Evolutionary conservation across 441 rosid genomes (phyloP).

Genomic region (Euphorbia schlechtendalii): DNA sequence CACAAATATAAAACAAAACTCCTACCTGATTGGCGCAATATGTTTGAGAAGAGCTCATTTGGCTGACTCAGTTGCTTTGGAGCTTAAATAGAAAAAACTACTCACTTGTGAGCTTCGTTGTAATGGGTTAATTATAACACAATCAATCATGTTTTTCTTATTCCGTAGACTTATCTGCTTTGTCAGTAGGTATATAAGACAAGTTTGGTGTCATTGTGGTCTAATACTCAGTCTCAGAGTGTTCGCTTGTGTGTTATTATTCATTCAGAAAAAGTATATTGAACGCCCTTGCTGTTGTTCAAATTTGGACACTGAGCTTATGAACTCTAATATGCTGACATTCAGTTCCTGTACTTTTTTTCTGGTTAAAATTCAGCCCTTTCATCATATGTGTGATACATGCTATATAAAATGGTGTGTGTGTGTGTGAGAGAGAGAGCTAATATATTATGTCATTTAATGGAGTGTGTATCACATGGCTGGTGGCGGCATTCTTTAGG

Average conservation of each 20-base stretch:
- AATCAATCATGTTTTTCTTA: background rate
- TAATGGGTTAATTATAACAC: background rate
- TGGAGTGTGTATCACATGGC: background rate
- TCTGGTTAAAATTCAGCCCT: background rate
- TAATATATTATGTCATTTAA: background rate
- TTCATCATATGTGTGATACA: background rate
- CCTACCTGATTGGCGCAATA: background rate
- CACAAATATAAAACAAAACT: background rate
- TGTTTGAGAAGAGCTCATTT: background rate
- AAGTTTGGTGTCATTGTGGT: background rate
- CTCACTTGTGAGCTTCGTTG: background rate
- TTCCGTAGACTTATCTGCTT: background rate
- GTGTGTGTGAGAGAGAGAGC: no score
- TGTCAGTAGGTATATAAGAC: background rate
- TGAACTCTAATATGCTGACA: background rate
- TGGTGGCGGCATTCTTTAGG: background rate
- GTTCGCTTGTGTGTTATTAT: constrained; percentile 1
- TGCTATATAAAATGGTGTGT: background rate
- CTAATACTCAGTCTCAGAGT: background rate
- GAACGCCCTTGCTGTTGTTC: background rate
- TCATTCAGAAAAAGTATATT: background rate
- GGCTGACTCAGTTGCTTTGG: background rate
- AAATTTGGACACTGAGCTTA: background rate
- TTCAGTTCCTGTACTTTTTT: background rate
- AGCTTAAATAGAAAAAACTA: background rate